Conservation (phyloP, 2,329 filamentous ascomycete species). For the Trichophyton mentagrophytes region DNA sequence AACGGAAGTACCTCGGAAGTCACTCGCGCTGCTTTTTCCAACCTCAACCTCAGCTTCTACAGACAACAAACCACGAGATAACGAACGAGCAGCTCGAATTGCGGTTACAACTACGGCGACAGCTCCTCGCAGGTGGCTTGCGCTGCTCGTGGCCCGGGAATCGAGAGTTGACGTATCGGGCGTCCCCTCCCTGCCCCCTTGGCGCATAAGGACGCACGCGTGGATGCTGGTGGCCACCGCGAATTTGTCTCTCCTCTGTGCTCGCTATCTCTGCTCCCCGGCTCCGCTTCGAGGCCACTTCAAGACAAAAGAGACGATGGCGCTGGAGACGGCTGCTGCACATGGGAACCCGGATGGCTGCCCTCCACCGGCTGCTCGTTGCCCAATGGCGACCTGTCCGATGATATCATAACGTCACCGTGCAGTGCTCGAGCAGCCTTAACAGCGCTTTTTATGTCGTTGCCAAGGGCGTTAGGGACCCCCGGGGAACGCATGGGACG, state of each 20-base stretch:
- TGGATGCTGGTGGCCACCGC: background rate
- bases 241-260: background rate
- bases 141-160: too few relatives aligned
- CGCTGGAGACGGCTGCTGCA: background rate
- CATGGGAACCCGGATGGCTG: background rate
- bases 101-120: too few relatives aligned
- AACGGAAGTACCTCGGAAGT: too few relatives aligned
- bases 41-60: background rate
- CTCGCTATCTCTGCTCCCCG: background rate
- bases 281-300: too few relatives aligned
- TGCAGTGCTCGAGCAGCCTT: background rate
- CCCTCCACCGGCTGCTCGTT: background rate
- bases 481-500: background rate
- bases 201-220: background rate
- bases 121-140: too few relatives aligned
- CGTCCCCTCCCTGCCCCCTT: background rate
- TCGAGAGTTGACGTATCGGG: too few relatives aligned
- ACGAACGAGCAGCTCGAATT: too few relatives aligned
- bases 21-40: background rate
- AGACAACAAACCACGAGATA: background rate
- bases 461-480: background rate
- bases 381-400: background rate
- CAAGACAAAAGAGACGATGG: too few relatives aligned
- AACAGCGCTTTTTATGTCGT: background rate
- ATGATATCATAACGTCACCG: constrained; percentile 1